These are phyloP conservation scores for Colletotrichum gigasporum DNA, from an alignment of 2,329 filamentous ascomycete genomes.

Conservation along the genomic window DNA sequence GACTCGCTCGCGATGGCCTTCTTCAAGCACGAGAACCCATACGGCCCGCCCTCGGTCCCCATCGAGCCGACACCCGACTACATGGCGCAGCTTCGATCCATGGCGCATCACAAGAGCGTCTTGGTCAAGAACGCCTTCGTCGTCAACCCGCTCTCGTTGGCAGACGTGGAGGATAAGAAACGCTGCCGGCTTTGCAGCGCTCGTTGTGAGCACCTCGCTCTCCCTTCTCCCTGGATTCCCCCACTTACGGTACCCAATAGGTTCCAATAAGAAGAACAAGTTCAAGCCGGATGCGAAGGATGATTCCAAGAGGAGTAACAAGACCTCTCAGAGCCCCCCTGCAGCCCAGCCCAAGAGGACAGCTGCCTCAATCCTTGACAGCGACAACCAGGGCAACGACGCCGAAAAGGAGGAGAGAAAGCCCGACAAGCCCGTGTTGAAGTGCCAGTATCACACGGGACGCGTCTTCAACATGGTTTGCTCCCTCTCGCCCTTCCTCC, in stretches of 20 bases:
- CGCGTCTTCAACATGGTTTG: constrained; percentile 39
- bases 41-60: constrained; percentile 14
- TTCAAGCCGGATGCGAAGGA: constrained; percentile 1
- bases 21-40: constrained; percentile 6
- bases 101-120: constrained; percentile 32
- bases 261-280: constrained; percentile 25
- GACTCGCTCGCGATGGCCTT: constrained; percentile 15
- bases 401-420: constrained; percentile 11
- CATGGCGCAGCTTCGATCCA: constrained; percentile 29
- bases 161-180: constrained; percentile 42
- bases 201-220: constrained; percentile 1
- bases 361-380: background rate
- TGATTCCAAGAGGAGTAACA: background rate
- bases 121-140: constrained; percentile 40
- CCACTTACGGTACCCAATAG: background rate
- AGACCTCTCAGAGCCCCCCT: background rate
- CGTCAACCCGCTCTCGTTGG: constrained; percentile 35
- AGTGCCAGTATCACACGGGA: constrained; percentile 42
- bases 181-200: constrained; percentile 41
- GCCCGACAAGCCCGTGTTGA: constrained; percentile 23
- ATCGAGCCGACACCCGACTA: constrained; percentile 35
- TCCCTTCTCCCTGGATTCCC: too few relatives aligned
- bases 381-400: background rate
- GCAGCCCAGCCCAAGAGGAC: background rate
- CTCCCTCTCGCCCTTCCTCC: background rate